phyloP scores from a whole-genome alignment of 1,139 yeast species.

The Pichia sp. region DNA sequence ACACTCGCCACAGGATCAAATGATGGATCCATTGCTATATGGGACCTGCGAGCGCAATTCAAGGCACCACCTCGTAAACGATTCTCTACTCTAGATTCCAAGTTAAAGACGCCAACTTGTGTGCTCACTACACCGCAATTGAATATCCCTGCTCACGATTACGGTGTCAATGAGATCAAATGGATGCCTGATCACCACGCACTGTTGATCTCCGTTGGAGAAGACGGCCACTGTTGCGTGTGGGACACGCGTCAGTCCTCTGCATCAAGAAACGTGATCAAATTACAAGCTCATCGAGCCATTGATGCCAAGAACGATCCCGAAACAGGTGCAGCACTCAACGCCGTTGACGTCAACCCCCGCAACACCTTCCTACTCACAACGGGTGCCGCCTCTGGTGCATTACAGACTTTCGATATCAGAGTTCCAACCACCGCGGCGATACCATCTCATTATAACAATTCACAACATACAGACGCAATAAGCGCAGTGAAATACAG shows the following conservation, averaged over 20 bases:
- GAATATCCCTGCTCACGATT: constrained; percentile 22
- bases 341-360: constrained; percentile 41
- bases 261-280: constrained; percentile 7
- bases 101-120: constrained; percentile 14
- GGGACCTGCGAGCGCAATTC: constrained; percentile 25
- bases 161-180: constrained; percentile 54
- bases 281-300: not conserved
- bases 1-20: constrained; percentile 26
- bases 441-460: too few species aligned
- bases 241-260: constrained; percentile 40
- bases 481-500: constrained; percentile 78
- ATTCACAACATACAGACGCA: constrained; percentile 48
- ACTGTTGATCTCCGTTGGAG: constrained; percentile 52
- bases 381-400: constrained; percentile 10
- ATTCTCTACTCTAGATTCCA: constrained; percentile 5
- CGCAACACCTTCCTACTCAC: constrained; percentile 11
- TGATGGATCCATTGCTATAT: constrained; percentile 28
- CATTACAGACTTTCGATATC: constrained; percentile 6
- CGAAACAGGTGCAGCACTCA: constrained; percentile 28
- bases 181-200: constrained; percentile 58
- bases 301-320: constrained; percentile 23
- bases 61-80: constrained; percentile 12
- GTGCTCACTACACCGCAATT: constrained; percentile 13
- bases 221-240: constrained; percentile 40
- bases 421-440: constrained; percentile 1